Base-by-base conservation (phyloP, 805 yeast species). In the Cephaloascus fragrans region DNA sequence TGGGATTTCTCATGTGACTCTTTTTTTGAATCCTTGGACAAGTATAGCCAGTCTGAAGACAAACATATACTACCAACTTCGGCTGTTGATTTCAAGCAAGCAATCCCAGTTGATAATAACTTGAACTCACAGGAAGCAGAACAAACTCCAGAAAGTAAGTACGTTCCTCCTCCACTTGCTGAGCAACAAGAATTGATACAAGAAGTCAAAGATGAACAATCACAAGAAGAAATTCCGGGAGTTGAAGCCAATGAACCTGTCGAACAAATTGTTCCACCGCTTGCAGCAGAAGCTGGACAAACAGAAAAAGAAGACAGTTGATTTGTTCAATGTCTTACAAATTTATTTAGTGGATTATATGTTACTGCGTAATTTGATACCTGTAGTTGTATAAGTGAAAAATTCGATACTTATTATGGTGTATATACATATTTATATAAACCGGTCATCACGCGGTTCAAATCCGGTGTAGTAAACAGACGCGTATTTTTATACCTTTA, bases 1-100 rank as follows among this genome's bases (percentile, higher is more conserved):
- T 93, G 97, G 98, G 98, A 93, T 69, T 93, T 79, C 55, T 83
- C 81, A 53, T 93, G 99, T 64, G 66, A 63, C 44, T 49, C 67
- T 12, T 87, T 74, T 57, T 66, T 65, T 33, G 57, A 50, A 4
- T 49, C 37, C n/a, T 39, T 49, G 15, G 47, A 46, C 16, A 56
- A 57, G 18, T 63, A 64, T 46, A 19, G 19, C 14, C 19, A 32
- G 14, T 32, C 38, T 19, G 17, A 31, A n/a, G 33, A 6, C 8
- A 6, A 34, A 19, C 18, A 18, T 15, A 16, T 23, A 6, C n/a
- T 14, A 8, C 6, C 18, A 34, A 8, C 36, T 6, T 15, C 26
- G 20, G 20, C 20, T 6, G 35, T 28, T 8, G 31, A 37, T 12
- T 19, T 34, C 9, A 20, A 14, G 19, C 36, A 40, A 34, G 39